Evolutionary conservation across 495 filamentous ascomycete species (phyloP), one percentile per base, ranked within the genome.

Genomic region (Lepraria neglecta): DNA sequence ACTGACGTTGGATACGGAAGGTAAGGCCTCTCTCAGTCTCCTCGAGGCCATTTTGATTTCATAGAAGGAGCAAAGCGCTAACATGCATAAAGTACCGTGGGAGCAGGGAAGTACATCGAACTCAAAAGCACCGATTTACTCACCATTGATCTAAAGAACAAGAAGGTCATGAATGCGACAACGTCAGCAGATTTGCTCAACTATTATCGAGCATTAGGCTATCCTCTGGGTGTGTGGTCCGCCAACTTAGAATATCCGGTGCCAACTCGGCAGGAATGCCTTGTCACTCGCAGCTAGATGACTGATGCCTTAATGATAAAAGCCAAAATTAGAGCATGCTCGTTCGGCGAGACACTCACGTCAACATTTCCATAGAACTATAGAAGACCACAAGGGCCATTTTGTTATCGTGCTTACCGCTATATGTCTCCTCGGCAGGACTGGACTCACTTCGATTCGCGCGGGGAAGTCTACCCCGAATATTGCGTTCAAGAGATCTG

Each of bases 91-190:
- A 62, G 63, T 19, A 35, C 19, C 14, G 59, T 65, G 0, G 4
- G 14, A 10, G 59, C 63, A 21, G 63, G 63, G 0, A 24, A 19
- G 14, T 15, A 31, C 3, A 62, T 65, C 27, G 38, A 56, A 12
- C 62, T 65, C 53, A 61, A 60, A 21, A 59, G 59, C 15, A 65
- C 63, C 3, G 59, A 65, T 45, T 12, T 65, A 9, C 21, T 65
- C 11, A 65, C 63, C 6, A 31, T 65, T n/a, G 59, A 62, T 30
- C 24, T 65, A 31, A 31, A 14, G 35, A 65, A 59, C 45, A 40
- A 54, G 45, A 65, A 65, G 28, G 63, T 65, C 11, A 38, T 21
- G 24, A 65, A 65, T 15, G 63, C 52, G 11, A 65, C 63, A 9
- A 65, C 59, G 9, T 57, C 50, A 3, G 53, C 59, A 6, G 63